A percentile compares a stretch with the other conserved stretches of the same genome.
Evolutionary conservation across 176 grass and related monocot species (phyloP).

Genomic region (Luzula sylvatica): DNA sequence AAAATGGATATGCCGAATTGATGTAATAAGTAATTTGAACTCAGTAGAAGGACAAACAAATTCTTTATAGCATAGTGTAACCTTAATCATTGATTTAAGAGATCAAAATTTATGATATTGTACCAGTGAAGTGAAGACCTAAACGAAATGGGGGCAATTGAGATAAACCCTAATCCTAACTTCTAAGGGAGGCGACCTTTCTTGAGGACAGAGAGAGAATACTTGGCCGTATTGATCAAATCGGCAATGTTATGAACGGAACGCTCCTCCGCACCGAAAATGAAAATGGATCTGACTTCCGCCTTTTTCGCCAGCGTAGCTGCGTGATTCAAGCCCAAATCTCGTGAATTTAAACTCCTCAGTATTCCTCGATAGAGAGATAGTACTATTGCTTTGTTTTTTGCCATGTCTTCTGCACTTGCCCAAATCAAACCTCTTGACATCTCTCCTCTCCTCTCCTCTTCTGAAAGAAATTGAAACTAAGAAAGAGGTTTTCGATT

Average conservation of each 20-base stretch:
- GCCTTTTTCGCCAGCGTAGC: constrained; percentile 75
- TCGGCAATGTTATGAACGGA: constrained; percentile 77
- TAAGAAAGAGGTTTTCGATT: no score
- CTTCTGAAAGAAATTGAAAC: no score
- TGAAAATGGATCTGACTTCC: constrained; percentile 62
- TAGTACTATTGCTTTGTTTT: constrained; percentile 38
- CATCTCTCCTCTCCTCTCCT: no score
- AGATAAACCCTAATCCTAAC: no score
- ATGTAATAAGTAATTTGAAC: no score
- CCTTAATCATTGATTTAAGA: no score
- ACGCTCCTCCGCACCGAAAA: constrained; percentile 68
- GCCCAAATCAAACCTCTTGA: constrained; percentile 55
- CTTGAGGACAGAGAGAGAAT: constrained; percentile 60
- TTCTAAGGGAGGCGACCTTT: constrained; percentile 56
- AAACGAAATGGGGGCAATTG: no score
- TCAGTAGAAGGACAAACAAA: no score
- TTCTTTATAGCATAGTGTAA: no score
- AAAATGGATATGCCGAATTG: no score
- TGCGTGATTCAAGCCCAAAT: constrained; percentile 44
- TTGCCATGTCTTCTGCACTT: constrained; percentile 53
- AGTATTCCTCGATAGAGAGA: constrained; percentile 80
- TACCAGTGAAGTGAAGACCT: no score
- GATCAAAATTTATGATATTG: no score
- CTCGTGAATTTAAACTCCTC: constrained; percentile 60
- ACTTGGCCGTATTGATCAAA: constrained; percentile 52